Percentiles rank a stretch among this genome's conserved stretches.
phyloP scores from a whole-genome alignment of 2,329 filamentous ascomycete species.

The Monosporascus sp. region DNA sequence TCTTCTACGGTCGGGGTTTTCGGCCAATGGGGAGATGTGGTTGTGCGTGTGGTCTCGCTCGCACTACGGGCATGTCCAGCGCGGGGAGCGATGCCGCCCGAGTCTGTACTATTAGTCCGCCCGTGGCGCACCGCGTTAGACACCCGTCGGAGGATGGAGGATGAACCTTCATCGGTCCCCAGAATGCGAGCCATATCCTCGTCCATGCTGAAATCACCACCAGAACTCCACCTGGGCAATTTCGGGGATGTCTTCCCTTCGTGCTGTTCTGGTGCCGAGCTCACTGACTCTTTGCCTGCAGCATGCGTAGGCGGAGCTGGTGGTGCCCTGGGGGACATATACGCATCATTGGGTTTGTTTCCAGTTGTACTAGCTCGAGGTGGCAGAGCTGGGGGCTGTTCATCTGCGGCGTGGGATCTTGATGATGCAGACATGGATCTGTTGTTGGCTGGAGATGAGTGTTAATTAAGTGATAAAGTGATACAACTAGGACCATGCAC shows the following conservation, averaged over 20 bases:
- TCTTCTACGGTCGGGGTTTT: conserved; percentile 61
- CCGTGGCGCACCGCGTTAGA: conserved; percentile 94
- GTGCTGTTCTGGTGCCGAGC: conserved; percentile 32
- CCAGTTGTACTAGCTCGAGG: conserved; percentile 25
- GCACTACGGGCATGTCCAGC: conserved; percentile 55
- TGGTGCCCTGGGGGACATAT: conserved; percentile 53
- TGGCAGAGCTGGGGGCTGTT: conserved; percentile 21
- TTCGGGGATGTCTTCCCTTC: conserved; percentile 57
- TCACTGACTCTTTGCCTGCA: conserved; percentile 42
- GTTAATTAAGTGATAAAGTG: conserved; percentile 10
- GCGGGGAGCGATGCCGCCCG: conserved; percentile 37
- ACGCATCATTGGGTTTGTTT: conserved; percentile 44
- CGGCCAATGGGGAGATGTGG: conserved; percentile 64
- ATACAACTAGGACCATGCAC: conserved; percentile 15
- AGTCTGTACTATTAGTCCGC: conserved; percentile 75
- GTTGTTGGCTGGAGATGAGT: conserved; percentile 26
- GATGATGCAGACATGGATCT: conserved; percentile 14
- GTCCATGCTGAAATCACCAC: conserved; percentile 87
- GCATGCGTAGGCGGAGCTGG: conserved; percentile 46
- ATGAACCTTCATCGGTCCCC: conserved; percentile 68
- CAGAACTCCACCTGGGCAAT: conserved; percentile 68
- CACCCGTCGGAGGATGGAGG: conserved; percentile 79
- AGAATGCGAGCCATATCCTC: conserved; percentile 92
- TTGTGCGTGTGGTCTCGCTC: conserved; percentile 60
- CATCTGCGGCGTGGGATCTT: conserved; percentile 18